A percentile compares a stretch with the other conserved stretches of the same genome.
These are phyloP conservation scores for Moniliophthora roreri DNA, from an alignment of 1,284 basidiomycete genomes.

Conservation along the genomic window DNA sequence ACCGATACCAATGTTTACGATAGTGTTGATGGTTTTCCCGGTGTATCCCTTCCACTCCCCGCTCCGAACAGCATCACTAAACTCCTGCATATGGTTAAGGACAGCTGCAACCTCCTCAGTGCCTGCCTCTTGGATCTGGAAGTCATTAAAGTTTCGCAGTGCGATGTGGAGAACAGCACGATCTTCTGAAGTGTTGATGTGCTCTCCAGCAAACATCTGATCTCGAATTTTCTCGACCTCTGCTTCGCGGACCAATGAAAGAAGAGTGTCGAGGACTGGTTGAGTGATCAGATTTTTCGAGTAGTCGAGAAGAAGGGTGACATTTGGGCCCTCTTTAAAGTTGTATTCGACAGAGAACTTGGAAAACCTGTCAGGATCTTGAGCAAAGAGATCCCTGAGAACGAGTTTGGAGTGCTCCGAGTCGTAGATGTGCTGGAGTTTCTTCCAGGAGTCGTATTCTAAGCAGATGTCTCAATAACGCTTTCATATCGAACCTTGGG, in stretches of 20 bases:
- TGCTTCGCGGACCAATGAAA: slow-evolving; percentile 85
- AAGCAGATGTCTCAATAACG: too few relatives aligned
- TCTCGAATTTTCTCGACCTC: slow-evolving; percentile 85
- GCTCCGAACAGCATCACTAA: slow-evolving; percentile 82
- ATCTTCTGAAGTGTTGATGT: slow-evolving; percentile 98
- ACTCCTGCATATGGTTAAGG: slow-evolving; percentile 89
- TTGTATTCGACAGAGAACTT: slow-evolving; percentile 84
- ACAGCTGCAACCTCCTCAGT: slow-evolving; percentile 84
- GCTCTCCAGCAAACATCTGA: slow-evolving; percentile 93
- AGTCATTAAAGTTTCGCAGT: slow-evolving; percentile 81
- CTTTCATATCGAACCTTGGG: too few relatives aligned
- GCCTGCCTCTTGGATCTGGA: slow-evolving; percentile 79
- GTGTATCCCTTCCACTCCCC: slow-evolving; percentile 97
- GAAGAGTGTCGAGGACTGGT: slow-evolving; percentile 75
- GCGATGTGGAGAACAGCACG: slow-evolving; percentile 96
- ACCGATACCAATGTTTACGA: slow-evolving; percentile 99
- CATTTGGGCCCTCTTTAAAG: slow-evolving; percentile 62
- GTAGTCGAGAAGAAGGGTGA: slow-evolving; percentile 91
- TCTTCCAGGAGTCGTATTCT: slow-evolving; percentile 91
- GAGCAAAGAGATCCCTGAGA: slow-evolving; percentile 89
- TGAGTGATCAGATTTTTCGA: slow-evolving; percentile 96
- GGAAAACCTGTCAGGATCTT: slow-evolving; percentile 85
- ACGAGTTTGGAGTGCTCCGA: slow-evolving; percentile 74
- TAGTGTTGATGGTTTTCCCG: slow-evolving; percentile 90
- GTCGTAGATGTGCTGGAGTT: slow-evolving; percentile 86